Percentiles rank a stretch among this genome's conserved stretches.
phyloP scores from a whole-genome alignment of 2,329 filamentous ascomycete genomes.

The Alternaria arborescens region DNA sequence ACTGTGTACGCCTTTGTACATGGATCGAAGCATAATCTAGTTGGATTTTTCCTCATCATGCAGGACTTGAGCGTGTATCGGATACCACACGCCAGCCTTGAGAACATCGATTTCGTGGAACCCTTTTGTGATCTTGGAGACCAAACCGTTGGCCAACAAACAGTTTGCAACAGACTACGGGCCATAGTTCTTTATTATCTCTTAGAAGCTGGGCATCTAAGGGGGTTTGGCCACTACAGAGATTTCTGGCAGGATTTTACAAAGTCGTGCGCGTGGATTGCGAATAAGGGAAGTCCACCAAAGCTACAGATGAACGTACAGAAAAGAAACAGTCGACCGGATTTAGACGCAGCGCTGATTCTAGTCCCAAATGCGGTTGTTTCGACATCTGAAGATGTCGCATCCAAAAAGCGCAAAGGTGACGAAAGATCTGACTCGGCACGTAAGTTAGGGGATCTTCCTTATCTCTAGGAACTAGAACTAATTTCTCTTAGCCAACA shows the following conservation, averaged over 20 bases:
- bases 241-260: background rate
- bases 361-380: accelerated
- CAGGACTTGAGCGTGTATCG: background rate
- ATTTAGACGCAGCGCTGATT: accelerated
- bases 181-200: background rate
- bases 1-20: background rate
- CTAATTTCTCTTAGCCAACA: background rate
- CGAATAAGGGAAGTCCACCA: background rate
- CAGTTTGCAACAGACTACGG: background rate
- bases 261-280: background rate
- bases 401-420: background rate
- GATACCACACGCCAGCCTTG: accelerated
- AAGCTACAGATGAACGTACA: background rate
- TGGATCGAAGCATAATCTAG: background rate
- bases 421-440: background rate
- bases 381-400: background rate
- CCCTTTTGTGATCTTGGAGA: background rate
- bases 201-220: background rate
- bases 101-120: background rate
- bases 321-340: background rate
- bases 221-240: background rate
- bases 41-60: background rate
- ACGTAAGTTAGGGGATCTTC: background rate
- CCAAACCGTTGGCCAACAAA: background rate
- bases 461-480: accelerated